phyloP scores from a whole-genome alignment of 2,329 filamentous ascomycete species.

The Coniochaeta sp. region DNA sequence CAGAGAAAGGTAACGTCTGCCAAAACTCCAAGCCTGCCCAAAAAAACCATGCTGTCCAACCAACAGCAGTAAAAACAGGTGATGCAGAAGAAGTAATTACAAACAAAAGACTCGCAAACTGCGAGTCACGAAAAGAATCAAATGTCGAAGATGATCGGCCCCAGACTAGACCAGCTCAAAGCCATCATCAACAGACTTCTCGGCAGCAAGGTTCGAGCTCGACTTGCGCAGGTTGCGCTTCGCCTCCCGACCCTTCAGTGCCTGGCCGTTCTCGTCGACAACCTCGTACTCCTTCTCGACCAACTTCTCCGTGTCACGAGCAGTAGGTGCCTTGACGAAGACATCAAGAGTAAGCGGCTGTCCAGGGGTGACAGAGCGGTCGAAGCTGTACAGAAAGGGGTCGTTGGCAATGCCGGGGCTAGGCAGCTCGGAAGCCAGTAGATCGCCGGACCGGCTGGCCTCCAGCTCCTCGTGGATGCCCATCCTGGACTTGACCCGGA shows the following conservation, averaged over 20 bases:
- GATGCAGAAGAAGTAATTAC: background rate
- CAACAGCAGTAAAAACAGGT: background rate
- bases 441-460: background rate
- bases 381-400: conserved; percentile 35
- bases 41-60: background rate
- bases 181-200: conserved; percentile 26
- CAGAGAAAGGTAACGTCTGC: background rate
- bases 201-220: conserved; percentile 12
- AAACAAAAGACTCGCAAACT: background rate
- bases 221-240: conserved; percentile 27
- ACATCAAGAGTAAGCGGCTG: conserved; percentile 28
- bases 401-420: conserved; percentile 17
- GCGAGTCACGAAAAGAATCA: background rate
- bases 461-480: conserved; percentile 25
- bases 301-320: conserved; percentile 32
- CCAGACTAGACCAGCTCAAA: conserved; percentile 29
- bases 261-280: conserved; percentile 34
- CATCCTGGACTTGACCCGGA: conserved; percentile 23
- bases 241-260: conserved; percentile 34
- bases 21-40: background rate
- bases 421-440: background rate
- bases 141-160: background rate
- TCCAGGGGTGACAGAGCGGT: conserved; percentile 29
- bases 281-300: conserved; percentile 42
- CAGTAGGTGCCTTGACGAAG: conserved; percentile 25